Percentiles rank a stretch among this genome's conserved stretches.
These are phyloP conservation scores for Penicillium odoratum DNA, from an alignment of 495 filamentous ascomycete species.

Conservation along the genomic window DNA sequence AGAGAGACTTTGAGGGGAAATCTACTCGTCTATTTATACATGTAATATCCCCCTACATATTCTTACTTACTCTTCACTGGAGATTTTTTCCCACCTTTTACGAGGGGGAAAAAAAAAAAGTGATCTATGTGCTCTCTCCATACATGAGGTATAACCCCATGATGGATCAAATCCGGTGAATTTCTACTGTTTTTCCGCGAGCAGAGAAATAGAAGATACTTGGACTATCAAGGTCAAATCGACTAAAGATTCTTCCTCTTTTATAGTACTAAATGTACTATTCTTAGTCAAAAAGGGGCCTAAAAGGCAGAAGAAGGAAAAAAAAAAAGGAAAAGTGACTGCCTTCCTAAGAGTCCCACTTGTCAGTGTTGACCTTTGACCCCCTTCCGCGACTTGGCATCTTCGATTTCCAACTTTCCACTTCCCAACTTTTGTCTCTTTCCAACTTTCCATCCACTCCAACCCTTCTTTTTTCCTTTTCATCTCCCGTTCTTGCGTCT, in stretches of 20 bases:
- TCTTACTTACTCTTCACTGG: background rate
- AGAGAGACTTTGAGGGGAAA: slow-evolving; percentile 8
- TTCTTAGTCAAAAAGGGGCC: background rate
- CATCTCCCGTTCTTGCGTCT: slow-evolving; percentile 1
- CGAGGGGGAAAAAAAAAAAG: background rate
- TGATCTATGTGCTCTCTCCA: background rate
- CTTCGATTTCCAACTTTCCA: slow-evolving; percentile 2
- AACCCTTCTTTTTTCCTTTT: slow-evolving; percentile 7
- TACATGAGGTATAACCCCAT: background rate
- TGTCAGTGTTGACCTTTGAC: background rate
- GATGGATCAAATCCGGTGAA: slow-evolving; percentile 8
- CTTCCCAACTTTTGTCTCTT: slow-evolving; percentile 13
- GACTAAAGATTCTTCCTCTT: background rate
- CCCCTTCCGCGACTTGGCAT: slow-evolving; percentile 6
- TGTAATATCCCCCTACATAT: background rate
- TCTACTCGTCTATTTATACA: background rate
- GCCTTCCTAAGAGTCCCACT: background rate
- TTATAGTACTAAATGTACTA: background rate
- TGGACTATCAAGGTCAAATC: background rate
- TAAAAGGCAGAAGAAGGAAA: background rate
- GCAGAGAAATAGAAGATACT: background rate
- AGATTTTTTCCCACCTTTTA: background rate
- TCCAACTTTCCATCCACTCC: slow-evolving; percentile 9
- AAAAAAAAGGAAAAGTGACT: background rate
- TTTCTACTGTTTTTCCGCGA: background rate